phyloP scores from a whole-genome alignment of 2,329 filamentous ascomycete genomes.

The Bipolaris sorokiniana region DNA sequence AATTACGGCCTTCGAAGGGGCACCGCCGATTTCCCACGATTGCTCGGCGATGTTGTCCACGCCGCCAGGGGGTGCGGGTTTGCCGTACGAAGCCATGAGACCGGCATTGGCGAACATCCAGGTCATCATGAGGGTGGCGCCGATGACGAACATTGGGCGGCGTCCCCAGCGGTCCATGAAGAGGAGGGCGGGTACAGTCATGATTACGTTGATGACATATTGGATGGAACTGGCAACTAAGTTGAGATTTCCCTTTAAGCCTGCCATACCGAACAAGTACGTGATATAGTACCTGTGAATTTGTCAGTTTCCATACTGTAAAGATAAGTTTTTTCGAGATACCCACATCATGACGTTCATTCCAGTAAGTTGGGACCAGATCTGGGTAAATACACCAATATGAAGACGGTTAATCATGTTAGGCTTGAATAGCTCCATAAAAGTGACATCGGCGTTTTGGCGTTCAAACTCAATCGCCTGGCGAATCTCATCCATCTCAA shows the following conservation, averaged over 20 bases:
- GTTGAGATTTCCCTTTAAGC: conserved; percentile 63
- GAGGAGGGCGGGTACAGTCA: conserved; percentile 77
- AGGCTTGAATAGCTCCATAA: conserved; percentile 74
- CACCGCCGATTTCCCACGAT: conserved; percentile 49
- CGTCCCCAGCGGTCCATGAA: conserved; percentile 80
- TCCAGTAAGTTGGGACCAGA: conserved; percentile 77
- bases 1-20: conserved; percentile 60
- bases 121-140: conserved; percentile 67
- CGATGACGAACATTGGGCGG: conserved; percentile 69
- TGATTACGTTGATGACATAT: conserved; percentile 79
- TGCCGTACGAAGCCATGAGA: conserved; percentile 66
- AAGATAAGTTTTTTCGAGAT: background rate
- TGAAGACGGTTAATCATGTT: conserved; percentile 76
- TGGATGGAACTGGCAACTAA: conserved; percentile 72
- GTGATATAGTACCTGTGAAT: conserved; percentile 59
- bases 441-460: conserved; percentile 70
- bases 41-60: conserved; percentile 52
- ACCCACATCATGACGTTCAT: conserved; percentile 63
- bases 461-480: conserved; percentile 76
- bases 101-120: conserved; percentile 69
- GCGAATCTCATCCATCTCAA: conserved; percentile 74
- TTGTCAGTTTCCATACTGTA: background rate
- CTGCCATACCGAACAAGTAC: conserved; percentile 76
- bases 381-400: conserved; percentile 74
- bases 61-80: conserved; percentile 48